Base-by-base conservation (phyloP, 257 asterid species). In the Ophiorrhiza pumila region DNA sequence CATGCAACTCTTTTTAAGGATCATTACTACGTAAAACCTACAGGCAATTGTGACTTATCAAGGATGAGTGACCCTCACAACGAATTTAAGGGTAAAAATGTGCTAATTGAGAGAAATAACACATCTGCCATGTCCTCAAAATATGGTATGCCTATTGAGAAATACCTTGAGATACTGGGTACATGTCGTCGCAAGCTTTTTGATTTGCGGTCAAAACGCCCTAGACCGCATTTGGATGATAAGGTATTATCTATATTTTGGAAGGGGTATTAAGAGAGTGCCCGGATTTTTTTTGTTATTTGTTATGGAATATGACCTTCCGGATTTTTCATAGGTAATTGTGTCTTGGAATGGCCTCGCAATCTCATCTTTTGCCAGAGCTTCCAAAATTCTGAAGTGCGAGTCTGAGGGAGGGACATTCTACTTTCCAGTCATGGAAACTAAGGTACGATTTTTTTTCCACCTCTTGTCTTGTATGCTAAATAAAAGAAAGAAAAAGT, bases 301-400 rank as follows among this genome's bases (percentile, higher is more conserved):
- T 68, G 37, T 65, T 59, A 57, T 29, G 69, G 18, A 39, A 50
- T 43, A 66, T 42, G 57, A 29, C 41, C 14, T 61, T 53, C 64
- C 49, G 70, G 75, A 42, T 74, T 60, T 32, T 77, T 47, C 59
- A 31, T 73, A 94, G 99, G 99, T 94, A 42, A 94, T 94, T 71
- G 99, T 94, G 32, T 88, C 99, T 2, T 94, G 99, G 99, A 94
- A 94, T 71, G 99, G 99, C 71, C 97, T 94, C 55, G 87, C 80
- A 14, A 91, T 94, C 74, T 94, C 99, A 46, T 78, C 99, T 9
- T 89, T 94, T 72, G 99, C 99, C 14, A 84, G 91, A 79, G 97
- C 99, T 4, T 94, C 99, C 47, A 85, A 85, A 80, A 81, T 94
- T 79, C 84, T 94, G 76, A 90, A 77, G 85, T 78, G 79, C 7